Base-by-base conservation (phyloP, 768 basidiomycete species). In the Russula sp. region DNA sequence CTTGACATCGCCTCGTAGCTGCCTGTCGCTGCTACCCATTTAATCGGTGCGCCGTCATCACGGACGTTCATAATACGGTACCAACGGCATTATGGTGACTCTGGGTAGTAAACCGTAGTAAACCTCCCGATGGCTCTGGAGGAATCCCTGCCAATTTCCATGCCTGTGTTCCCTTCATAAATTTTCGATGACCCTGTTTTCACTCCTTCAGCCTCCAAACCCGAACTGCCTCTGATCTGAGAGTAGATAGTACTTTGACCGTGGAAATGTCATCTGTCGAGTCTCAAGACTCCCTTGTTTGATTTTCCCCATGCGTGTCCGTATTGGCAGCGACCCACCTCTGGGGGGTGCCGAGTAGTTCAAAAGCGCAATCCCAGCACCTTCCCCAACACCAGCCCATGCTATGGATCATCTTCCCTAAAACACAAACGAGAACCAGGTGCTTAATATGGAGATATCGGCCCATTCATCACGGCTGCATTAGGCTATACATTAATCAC, bases 121-220 rank as follows among this genome's bases (percentile, higher is more conserved):
- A 58, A 20, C 57, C 39, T 8, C 56, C 61, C 50, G 61, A 62
- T 56, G 42, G 34, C n/a, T 31, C 60, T 49, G 49, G 49, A 51
- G n/a, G 2, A 42, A 11, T 18, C 20, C 27, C n/a, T 47, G 6
- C n/a, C 10, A 3, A 10, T 48, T 48, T 48, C 16, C 18, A 14
- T 42, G 2, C 55, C 42, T 45, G 18, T 20, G 9, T 34, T 32
- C 20, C 32, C 40, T 44, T 35, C 2, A 27, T 34, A 48, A 27
- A 37, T 10, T 45, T 53, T 37, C 6, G n/a, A 47, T n/a, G 45
- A 32, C 34, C 20, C 42, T 34, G 20, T 48, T 39, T 47, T 55
- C 42, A 18, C 3, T 14, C 11, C 14, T 16, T 45, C 2, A 34
- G 20, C 22, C 27, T 18, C 32, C 20, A 44, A 22, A n/a, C 44